phyloP scores from a whole-genome alignment of 1,284 basidiomycete species.

The Vanrija humicola region DNA sequence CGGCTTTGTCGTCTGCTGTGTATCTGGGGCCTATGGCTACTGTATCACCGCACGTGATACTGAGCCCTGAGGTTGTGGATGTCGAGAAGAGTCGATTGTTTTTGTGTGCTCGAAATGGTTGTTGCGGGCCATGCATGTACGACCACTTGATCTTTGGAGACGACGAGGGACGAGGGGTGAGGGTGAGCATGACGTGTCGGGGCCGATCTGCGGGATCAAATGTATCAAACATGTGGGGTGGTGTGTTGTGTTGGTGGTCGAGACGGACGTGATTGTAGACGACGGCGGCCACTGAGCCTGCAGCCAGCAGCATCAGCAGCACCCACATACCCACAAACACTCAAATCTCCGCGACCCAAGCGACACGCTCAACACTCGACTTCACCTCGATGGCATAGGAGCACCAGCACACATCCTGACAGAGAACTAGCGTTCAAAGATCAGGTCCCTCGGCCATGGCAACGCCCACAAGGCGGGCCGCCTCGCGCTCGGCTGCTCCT shows the following conservation, averaged over 20 bases:
- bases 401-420: background rate
- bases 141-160: too few relatives aligned
- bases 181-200: background rate
- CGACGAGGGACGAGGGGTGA: too few relatives aligned
- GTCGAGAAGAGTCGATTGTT: background rate
- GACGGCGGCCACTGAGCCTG: background rate
- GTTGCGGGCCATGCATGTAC: too few relatives aligned
- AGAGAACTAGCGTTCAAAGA: background rate
- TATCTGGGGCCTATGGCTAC: background rate
- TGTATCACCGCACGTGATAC: background rate
- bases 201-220: background rate
- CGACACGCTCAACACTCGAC: background rate
- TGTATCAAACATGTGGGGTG: background rate
- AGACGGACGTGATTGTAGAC: too few relatives aligned
- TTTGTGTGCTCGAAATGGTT: too few relatives aligned
- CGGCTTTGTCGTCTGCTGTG: background rate
- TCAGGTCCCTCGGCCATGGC: constrained; percentile 6
- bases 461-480: constrained; percentile 16
- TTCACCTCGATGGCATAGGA: too few relatives aligned
- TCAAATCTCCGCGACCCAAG: background rate
- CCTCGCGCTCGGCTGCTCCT: constrained; percentile 14
- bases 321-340: background rate
- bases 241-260: background rate
- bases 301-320: background rate
- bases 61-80: background rate